Percentiles rank a stretch among this genome's conserved stretches.
Conservation (phyloP, 257 asterid species). For the Nicotiana tabacum region DNA sequence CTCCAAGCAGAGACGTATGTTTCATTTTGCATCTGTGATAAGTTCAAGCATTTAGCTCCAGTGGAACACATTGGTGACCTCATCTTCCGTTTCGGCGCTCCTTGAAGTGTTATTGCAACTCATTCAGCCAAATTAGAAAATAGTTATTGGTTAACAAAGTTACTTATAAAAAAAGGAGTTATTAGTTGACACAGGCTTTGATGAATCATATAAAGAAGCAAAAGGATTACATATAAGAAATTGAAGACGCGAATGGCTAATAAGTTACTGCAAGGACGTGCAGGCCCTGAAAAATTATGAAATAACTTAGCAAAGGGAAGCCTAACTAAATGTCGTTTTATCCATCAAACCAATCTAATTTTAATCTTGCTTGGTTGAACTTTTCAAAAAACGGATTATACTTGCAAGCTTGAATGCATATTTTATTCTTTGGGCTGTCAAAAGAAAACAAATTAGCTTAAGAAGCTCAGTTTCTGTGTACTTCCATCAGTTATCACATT, state of each 20-base stretch:
- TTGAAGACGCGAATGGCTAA: neutral
- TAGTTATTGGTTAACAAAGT: neutral
- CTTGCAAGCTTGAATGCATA: neutral
- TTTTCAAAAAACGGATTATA: neutral
- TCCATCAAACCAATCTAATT: slow-evolving; percentile 3
- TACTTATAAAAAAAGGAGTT: neutral
- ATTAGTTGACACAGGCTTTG: neutral
- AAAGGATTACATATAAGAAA: neutral
- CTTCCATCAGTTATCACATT: neutral
- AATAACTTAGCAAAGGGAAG: neutral
- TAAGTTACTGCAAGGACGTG: neutral
- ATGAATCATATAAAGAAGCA: neutral
- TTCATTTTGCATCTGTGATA: neutral
- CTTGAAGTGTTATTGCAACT: neutral
- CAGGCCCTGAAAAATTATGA: neutral
- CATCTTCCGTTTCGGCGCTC: neutral
- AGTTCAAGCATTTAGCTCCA: neutral
- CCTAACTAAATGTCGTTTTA: neutral
- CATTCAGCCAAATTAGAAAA: neutral
- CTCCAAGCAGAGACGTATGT: neutral
- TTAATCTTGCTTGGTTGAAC: neutral
- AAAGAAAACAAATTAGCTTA: neutral
- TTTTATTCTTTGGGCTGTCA: neutral
- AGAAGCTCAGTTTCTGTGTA: slow-evolving; percentile 1
- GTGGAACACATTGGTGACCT: neutral